These are phyloP conservation scores for Epichloe uncinata DNA, from an alignment of 2,329 filamentous ascomycete genomes.

Conservation along the genomic window DNA sequence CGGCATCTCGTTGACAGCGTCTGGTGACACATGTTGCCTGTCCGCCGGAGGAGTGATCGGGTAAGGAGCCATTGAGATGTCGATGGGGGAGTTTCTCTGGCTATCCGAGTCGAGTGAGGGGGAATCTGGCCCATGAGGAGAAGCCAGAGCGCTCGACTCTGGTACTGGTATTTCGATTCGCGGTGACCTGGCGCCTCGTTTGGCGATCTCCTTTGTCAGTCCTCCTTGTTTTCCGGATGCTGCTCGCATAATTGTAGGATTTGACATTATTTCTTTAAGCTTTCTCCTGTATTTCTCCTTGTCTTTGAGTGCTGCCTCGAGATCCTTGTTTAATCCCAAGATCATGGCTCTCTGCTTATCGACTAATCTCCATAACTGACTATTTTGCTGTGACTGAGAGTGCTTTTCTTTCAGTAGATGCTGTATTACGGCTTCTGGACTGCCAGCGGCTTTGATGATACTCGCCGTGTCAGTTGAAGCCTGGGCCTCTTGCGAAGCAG, in stretches of 20 bases:
- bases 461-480: slow-evolving; percentile 62
- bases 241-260: slow-evolving; percentile 20
- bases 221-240: slow-evolving; percentile 12
- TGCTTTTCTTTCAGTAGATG: slow-evolving; percentile 87
- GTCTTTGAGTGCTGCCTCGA: slow-evolving; percentile 82
- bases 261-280: slow-evolving; percentile 57
- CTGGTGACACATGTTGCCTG: slow-evolving; percentile 25
- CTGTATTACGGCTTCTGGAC: slow-evolving; percentile 76
- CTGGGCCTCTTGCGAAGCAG: slow-evolving; percentile 43
- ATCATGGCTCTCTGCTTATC: slow-evolving; percentile 96
- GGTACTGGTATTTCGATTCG: slow-evolving; percentile 12
- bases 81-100: slow-evolving; percentile 41
- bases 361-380: slow-evolving; percentile 86
- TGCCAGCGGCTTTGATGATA: slow-evolving; percentile 74
- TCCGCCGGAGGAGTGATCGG: slow-evolving; percentile 51
- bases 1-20: slow-evolving; percentile 37
- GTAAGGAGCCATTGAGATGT: slow-evolving; percentile 46
- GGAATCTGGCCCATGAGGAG: slow-evolving; percentile 1
- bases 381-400: slow-evolving; percentile 75
- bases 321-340: slow-evolving; percentile 81
- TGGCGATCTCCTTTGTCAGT: slow-evolving; percentile 1
- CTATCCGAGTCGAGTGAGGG: slow-evolving; percentile 29
- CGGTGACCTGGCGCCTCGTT: slow-evolving; percentile 8
- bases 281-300: slow-evolving; percentile 91
- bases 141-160: slow-evolving; percentile 3